Evolutionary conservation across 352 stramenopile species (phyloP).

Genomic region (Blastocystis sp.): DNA sequence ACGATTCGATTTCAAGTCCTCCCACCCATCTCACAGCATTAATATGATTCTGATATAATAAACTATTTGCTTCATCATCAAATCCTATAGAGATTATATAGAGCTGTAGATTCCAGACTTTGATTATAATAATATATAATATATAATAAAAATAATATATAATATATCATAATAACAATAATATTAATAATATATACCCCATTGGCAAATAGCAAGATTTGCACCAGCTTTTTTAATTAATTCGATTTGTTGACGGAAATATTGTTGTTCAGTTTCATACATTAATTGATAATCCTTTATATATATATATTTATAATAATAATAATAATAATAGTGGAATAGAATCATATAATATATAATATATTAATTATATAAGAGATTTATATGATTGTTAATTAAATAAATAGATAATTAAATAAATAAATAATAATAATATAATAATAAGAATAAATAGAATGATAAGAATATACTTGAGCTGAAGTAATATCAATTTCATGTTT

Average conservation of each 20-base stretch:
- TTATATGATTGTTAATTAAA: too few relatives aligned
- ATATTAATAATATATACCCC: slow-evolving; percentile 12
- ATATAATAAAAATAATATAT: not conserved
- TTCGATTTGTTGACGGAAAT: slow-evolving; percentile 96
- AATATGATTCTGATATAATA: slow-evolving; percentile 86
- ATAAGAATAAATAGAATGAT: not conserved
- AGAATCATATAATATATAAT: too few relatives aligned
- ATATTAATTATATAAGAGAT: too few relatives aligned
- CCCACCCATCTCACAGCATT: slow-evolving; percentile 93
- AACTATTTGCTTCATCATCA: slow-evolving; percentile 96
- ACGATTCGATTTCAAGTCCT: slow-evolving; percentile 96
- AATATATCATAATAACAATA: not conserved
- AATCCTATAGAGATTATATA: slow-evolving; percentile 78
- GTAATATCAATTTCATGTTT: slow-evolving; percentile 99
- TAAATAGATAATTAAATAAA: too few relatives aligned
- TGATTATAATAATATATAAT: not conserved
- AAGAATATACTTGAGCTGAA: slow-evolving; percentile 61
- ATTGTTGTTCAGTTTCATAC: slow-evolving; percentile 86
- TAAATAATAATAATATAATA: slow-evolving; percentile 30
- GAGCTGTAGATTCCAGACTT: not conserved
- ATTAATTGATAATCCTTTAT: too few relatives aligned
- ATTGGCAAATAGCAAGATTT: slow-evolving; percentile 85
- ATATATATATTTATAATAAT: too few relatives aligned
- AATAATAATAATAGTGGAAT: too few relatives aligned
- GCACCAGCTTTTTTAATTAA: slow-evolving; percentile 90